A percentile compares a stretch with the other conserved stretches of the same genome.
Conservation (phyloP, 2,329 filamentous ascomycete species). For the Penicillium sp. region DNA sequence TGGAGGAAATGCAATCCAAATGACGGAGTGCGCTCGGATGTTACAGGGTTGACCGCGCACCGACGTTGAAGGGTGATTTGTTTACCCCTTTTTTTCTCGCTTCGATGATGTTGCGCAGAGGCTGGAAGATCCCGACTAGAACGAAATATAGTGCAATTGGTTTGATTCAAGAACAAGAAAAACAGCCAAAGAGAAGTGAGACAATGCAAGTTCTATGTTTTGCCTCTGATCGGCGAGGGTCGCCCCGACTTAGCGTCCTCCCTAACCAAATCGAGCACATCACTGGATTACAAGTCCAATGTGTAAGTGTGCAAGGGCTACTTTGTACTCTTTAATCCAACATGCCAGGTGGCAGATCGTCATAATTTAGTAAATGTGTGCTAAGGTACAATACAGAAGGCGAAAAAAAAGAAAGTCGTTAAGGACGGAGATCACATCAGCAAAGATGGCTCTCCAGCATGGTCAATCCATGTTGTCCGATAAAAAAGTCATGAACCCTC, state of each 20-base stretch:
- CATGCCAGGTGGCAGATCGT: conserved; percentile 34
- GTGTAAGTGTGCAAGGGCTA: not conserved
- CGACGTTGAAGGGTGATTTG: not conserved
- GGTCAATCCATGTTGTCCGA: conserved; percentile 26
- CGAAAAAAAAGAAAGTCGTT: conserved; percentile 40
- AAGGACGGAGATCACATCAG: conserved; percentile 26
- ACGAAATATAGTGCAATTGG: not conserved
- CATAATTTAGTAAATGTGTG: conserved; percentile 39
- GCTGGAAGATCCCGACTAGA: not conserved
- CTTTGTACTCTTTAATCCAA: not conserved
- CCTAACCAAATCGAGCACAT: conserved; percentile 1
- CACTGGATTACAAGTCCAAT: not conserved
- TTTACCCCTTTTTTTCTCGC: conserved; percentile 1
- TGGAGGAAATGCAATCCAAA: conserved; percentile 3
- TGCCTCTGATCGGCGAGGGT: conserved; percentile 26
- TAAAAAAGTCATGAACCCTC: conserved; percentile 27
- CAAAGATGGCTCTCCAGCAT: conserved; percentile 25
- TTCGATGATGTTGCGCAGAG: not conserved
- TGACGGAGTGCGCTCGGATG: conserved; percentile 8
- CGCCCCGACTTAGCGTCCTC: conserved; percentile 21
- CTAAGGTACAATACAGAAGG: conserved; percentile 44
- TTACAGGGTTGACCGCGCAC: conserved; percentile 4
- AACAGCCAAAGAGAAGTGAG: not conserved
- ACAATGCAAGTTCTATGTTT: conserved; percentile 11
- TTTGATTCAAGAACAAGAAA: not conserved